A percentile compares a stretch with the other conserved stretches of the same genome.
phyloP scores from a whole-genome alignment of 1,139 yeast genomes.

The Diutina mesorugosa region DNA sequence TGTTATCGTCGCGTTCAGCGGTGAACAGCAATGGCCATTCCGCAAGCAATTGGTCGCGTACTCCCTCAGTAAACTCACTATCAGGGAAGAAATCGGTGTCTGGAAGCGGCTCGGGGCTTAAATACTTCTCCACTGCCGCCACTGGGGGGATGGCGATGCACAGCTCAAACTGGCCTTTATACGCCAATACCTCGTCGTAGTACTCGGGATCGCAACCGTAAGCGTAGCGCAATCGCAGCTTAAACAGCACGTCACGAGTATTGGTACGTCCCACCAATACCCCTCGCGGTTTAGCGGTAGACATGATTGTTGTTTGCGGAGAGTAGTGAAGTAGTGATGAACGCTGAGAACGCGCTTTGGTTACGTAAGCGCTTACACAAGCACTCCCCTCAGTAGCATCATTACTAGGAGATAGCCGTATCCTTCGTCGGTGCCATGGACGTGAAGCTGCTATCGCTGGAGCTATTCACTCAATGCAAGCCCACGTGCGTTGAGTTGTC shows the following conservation, averaged over 20 bases:
- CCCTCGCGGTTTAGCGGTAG: background rate
- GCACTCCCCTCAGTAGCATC: no score
- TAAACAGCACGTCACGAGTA: background rate
- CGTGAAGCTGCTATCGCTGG: background rate
- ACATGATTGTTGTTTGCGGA: background rate
- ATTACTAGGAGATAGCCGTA: background rate
- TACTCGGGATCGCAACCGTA: background rate
- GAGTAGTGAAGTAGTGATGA: no score
- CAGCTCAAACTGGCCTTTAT: background rate
- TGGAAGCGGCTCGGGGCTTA: background rate
- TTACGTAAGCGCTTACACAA: no score
- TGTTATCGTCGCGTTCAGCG: background rate
- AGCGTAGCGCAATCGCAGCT: background rate
- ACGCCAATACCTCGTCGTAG: background rate
- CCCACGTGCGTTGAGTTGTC: background rate
- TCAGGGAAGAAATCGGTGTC: background rate
- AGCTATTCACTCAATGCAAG: background rate
- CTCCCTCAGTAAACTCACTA: background rate
- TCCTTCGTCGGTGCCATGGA: background rate
- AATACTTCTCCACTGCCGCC: background rate
- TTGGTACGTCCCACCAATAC: background rate
- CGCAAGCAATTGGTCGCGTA: background rate
- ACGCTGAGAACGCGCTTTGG: no score
- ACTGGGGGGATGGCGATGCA: background rate
- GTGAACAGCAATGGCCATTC: background rate